phyloP scores from a whole-genome alignment of 2,329 filamentous ascomycete species.

The Cordyceps cicadae region DNA sequence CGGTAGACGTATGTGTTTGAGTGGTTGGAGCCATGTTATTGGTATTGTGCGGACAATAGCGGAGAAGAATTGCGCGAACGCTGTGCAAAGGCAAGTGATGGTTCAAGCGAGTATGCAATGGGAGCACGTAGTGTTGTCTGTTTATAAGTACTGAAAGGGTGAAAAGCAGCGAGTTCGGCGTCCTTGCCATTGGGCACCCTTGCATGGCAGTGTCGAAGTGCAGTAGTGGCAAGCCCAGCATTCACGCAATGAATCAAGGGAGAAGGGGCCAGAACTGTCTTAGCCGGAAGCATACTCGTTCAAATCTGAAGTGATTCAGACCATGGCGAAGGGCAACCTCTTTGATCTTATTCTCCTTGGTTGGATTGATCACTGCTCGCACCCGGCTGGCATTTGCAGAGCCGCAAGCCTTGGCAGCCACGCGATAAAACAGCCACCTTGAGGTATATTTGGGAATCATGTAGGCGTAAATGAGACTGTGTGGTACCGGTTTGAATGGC shows the following conservation, averaged over 20 bases:
- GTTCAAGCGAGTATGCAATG: not conserved
- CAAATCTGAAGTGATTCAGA: constrained; percentile 26
- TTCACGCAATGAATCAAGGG: not conserved
- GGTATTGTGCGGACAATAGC: not conserved
- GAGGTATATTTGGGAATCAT: constrained; percentile 36
- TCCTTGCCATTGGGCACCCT: not conserved
- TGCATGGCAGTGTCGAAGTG: not conserved
- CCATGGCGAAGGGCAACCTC: constrained; percentile 31
- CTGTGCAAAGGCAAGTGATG: not conserved
- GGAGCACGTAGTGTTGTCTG: not conserved
- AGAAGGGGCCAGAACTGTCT: constrained; percentile 23
- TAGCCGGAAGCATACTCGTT: constrained; percentile 20
- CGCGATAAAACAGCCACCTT: constrained; percentile 33
- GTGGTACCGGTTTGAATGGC: constrained; percentile 15
- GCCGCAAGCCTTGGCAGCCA: constrained; percentile 25
- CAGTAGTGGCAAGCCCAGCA: not conserved
- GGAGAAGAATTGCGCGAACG: not conserved
- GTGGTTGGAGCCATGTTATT: not conserved
- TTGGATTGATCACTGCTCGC: constrained; percentile 36
- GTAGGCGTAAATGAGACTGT: constrained; percentile 28
- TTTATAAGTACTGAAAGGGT: not conserved
- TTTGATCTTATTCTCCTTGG: constrained; percentile 27
- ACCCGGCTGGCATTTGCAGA: constrained; percentile 19
- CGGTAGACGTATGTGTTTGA: not conserved
- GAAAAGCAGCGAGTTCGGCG: not conserved